Conservation (phyloP, 2,329 filamentous ascomycete genomes). For the Pseudogymnoascus sp. region DNA sequence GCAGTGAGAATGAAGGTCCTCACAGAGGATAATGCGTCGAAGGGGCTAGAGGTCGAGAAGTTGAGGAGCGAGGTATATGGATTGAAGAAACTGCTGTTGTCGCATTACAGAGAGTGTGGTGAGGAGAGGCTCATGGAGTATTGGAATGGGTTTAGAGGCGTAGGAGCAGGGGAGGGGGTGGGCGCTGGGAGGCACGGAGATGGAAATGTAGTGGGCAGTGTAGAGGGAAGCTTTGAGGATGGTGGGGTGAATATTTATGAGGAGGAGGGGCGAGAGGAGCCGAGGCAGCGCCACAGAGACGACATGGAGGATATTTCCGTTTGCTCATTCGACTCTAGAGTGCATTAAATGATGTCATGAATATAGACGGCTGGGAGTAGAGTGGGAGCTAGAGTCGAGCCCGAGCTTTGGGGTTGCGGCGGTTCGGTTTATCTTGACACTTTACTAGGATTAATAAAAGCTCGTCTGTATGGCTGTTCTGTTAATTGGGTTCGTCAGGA, state of each 20-base stretch:
- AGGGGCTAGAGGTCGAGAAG: neutral
- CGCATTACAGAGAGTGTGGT: neutral
- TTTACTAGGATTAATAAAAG: neutral
- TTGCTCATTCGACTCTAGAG: neutral
- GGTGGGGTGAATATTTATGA: neutral
- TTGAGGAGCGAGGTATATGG: neutral
- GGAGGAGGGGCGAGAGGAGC: neutral
- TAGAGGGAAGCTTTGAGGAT: neutral
- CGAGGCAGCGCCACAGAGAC: neutral
- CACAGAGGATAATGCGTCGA: neutral
- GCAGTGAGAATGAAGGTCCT: neutral
- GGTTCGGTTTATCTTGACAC: neutral
- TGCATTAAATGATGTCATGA: neutral
- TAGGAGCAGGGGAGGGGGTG: no score
- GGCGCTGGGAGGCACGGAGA: neutral
- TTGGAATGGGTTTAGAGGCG: neutral
- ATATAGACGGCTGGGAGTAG: neutral
- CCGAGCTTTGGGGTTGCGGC: neutral
- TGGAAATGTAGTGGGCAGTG: neutral
- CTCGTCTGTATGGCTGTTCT: neutral
- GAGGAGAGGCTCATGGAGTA: neutral
- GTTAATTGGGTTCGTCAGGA: neutral
- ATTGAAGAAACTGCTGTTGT: constrained; percentile 6
- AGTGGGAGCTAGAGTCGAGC: no score
- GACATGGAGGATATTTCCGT: neutral